A percentile compares a stretch with the other conserved stretches of the same genome.
Evolutionary conservation across 2,329 filamentous ascomycete species (phyloP).

Genomic region (Thelonectria rubi): DNA sequence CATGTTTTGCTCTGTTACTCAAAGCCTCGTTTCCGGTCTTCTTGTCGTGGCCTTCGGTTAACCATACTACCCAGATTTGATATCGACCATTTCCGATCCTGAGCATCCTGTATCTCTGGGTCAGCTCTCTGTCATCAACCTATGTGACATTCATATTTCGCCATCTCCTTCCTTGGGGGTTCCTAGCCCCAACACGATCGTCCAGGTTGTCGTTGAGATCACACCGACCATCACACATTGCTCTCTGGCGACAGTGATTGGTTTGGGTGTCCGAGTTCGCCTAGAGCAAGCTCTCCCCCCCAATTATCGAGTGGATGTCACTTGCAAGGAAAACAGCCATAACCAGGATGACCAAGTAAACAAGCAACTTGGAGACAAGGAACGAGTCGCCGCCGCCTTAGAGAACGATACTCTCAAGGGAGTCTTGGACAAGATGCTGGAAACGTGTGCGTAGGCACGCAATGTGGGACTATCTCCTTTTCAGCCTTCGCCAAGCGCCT

Average conservation of each 20-base stretch:
- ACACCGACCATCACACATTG: conserved; percentile 98
- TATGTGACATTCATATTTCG: conserved; percentile 88
- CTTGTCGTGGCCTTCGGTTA: conserved; percentile 24
- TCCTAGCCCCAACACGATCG: conserved; percentile 65
- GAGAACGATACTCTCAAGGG: conserved; percentile 92
- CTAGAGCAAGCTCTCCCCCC: conserved; percentile 91
- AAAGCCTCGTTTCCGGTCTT: background rate
- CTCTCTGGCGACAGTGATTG: conserved; percentile 94
- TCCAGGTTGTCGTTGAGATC: conserved; percentile 83
- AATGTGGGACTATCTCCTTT: background rate
- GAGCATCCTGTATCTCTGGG: conserved; percentile 95
- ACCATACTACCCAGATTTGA: conserved; percentile 71
- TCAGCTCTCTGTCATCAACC: conserved; percentile 91
- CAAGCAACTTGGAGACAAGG: conserved; percentile 96
- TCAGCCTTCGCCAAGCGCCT: conserved; percentile 3
- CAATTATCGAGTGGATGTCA: conserved; percentile 89
- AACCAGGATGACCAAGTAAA: conserved; percentile 94
- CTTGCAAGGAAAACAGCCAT: conserved; percentile 96
- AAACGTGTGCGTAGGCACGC: conserved; percentile 73
- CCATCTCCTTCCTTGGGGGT: conserved; percentile 49
- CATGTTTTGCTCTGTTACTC: no score
- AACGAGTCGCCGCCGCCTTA: conserved; percentile 91
- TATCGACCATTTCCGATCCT: conserved; percentile 93
- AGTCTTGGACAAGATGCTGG: conserved; percentile 92
- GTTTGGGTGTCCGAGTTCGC: conserved; percentile 88